Percentiles rank a stretch among this genome's conserved stretches.
Conservation (phyloP, 306 rosid genomes). For the Lagenaria siceraria region DNA sequence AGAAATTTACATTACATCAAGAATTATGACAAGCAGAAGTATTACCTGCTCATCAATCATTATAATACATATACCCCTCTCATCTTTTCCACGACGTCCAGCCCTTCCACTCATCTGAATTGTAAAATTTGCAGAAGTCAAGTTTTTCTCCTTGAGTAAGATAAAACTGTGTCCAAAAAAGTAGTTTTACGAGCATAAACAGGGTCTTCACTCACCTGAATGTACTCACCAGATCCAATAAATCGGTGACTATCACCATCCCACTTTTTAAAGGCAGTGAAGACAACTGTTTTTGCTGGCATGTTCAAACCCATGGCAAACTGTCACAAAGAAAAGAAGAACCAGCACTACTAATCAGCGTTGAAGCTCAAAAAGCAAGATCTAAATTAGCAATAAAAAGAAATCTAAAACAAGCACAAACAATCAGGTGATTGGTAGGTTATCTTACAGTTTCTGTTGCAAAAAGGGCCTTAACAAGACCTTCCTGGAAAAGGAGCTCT, state of each 20-base stretch:
- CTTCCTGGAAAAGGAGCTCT: slow-evolving; percentile 95
- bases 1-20: background rate
- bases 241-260: slow-evolving; percentile 97
- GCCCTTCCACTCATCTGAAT: slow-evolving; percentile 98
- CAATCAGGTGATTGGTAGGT: slow-evolving; percentile 2
- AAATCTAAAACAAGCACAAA: background rate
- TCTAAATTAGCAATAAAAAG: background rate
- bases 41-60: slow-evolving; percentile 93
- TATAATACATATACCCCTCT: slow-evolving; percentile 86
- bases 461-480: slow-evolving; percentile 96
- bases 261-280: slow-evolving; percentile 95
- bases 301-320: slow-evolving; percentile 99
- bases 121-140: background rate
- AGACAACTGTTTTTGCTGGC: slow-evolving; percentile 99
- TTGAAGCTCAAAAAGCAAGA: slow-evolving; percentile 10
- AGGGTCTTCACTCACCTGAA: slow-evolving; percentile 56
- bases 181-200: background rate
- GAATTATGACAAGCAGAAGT: slow-evolving; percentile 7
- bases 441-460: slow-evolving; percentile 90
- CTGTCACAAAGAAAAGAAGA: slow-evolving; percentile 29
- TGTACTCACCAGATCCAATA: slow-evolving; percentile 97
- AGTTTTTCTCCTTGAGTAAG: background rate
- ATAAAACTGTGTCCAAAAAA: background rate
- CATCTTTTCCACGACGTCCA: slow-evolving; percentile 99
- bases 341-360: slow-evolving; percentile 4